A percentile compares a stretch with the other conserved stretches of the same genome.
phyloP scores from a whole-genome alignment of 306 rosid genomes.

The Cercis canadensis region DNA sequence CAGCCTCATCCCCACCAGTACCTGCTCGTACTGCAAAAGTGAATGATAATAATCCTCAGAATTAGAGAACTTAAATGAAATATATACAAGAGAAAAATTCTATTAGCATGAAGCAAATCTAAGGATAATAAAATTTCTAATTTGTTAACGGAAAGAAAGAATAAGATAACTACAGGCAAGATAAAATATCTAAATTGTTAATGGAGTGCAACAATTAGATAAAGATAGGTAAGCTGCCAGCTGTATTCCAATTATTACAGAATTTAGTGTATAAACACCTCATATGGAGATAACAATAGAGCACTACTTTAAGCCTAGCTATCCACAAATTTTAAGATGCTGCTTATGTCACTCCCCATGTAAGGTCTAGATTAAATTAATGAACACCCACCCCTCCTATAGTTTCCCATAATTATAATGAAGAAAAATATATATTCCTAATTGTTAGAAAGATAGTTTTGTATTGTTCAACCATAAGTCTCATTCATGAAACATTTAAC shows the following conservation, averaged over 20 bases:
- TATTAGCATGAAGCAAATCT: background rate
- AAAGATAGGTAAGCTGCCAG: background rate
- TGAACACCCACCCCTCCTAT: background rate
- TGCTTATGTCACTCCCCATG: conserved; percentile 1
- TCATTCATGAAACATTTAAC: conserved; percentile 27
- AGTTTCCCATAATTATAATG: conserved; percentile 10
- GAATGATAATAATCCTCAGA: conserved; percentile 23
- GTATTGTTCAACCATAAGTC: conserved; percentile 7
- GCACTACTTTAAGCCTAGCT: conserved; percentile 15
- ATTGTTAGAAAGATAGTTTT: background rate
- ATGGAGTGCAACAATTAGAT: background rate
- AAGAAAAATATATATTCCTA: background rate
- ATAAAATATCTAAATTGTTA: background rate
- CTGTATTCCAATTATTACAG: background rate
- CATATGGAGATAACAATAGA: conserved; percentile 11
- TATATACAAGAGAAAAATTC: background rate
- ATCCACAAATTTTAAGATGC: conserved; percentile 10
- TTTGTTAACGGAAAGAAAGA: too few species aligned
- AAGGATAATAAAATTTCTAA: background rate
- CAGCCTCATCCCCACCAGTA: conserved; percentile 99
- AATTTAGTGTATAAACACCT: background rate
- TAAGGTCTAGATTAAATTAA: conserved; percentile 18
- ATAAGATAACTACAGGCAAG: background rate
- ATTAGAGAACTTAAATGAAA: conserved; percentile 23
- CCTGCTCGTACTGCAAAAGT: conserved; percentile 93